Conservation (phyloP, 2,329 filamentous ascomycete species). For the Knoxdaviesia capensis region DNA sequence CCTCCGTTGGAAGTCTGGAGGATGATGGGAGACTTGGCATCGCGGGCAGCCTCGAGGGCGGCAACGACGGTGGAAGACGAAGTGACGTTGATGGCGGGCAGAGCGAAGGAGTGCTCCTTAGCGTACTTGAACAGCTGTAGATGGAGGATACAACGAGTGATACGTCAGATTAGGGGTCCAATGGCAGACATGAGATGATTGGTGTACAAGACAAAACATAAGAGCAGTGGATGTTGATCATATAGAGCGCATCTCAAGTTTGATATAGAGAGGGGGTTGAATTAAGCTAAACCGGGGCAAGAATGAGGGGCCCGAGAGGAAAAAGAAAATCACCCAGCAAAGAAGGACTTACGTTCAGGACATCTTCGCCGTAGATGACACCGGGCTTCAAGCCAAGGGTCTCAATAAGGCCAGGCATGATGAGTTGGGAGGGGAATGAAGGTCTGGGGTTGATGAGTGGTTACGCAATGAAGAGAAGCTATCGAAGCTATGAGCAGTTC, state of each 20-base stretch:
- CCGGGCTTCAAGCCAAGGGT: slow-evolving; percentile 26
- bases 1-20: slow-evolving; percentile 87
- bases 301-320: neutral
- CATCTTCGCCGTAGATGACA: slow-evolving; percentile 32
- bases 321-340: neutral
- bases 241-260: too few species aligned
- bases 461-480: too few species aligned
- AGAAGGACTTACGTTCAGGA: slow-evolving; percentile 13
- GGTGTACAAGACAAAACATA: too few species aligned
- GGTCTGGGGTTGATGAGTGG: too few species aligned
- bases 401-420: neutral
- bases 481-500: too few species aligned
- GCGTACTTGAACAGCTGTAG: slow-evolving; percentile 64
- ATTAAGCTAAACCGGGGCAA: neutral
- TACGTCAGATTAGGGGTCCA: too few species aligned
- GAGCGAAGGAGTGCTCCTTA: slow-evolving; percentile 69
- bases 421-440: too few species aligned
- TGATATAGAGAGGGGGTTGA: too few species aligned
- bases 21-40: slow-evolving; percentile 78
- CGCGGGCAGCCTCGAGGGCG: slow-evolving; percentile 81
- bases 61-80: slow-evolving; percentile 63
- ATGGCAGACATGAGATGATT: too few species aligned
- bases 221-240: too few species aligned
- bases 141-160: neutral
- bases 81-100: slow-evolving; percentile 84